These are phyloP conservation scores for Smittium culicis DNA, from an alignment of 371 early-diverging fungal genomes.

Conservation along the genomic window DNA sequence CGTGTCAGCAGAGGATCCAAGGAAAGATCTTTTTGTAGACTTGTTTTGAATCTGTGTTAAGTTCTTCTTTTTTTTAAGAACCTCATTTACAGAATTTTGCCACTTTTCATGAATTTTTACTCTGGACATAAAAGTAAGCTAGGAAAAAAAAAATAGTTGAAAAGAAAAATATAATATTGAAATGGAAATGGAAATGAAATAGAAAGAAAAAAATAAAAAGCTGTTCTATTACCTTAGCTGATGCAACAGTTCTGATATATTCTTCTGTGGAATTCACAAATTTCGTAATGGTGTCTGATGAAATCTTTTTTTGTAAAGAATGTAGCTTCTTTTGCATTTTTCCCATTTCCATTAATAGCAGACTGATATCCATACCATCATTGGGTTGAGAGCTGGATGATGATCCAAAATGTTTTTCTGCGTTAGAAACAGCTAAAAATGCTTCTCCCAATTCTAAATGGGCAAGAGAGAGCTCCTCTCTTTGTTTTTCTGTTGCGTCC, in stretches of 20 bases:
- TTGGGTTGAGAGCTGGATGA: neutral
- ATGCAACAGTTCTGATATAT: slow-evolving; percentile 72
- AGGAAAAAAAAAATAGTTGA: slow-evolving; percentile 11
- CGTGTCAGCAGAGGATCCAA: neutral
- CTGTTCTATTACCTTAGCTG: slow-evolving; percentile 41
- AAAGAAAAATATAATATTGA: too few relatives aligned
- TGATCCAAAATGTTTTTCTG: slow-evolving; percentile 1
- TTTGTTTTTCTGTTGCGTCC: slow-evolving; percentile 63
- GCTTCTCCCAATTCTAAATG: slow-evolving; percentile 73
- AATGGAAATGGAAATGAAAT: too few relatives aligned
- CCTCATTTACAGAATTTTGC: slow-evolving; percentile 51
- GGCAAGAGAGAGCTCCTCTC: slow-evolving; percentile 56
- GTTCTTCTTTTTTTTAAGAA: slow-evolving; percentile 45
- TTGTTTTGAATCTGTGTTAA: slow-evolving; percentile 25
- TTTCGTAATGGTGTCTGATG: slow-evolving; percentile 53
- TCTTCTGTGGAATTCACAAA: slow-evolving; percentile 65
- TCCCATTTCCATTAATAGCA: slow-evolving; percentile 30
- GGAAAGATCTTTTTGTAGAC: neutral
- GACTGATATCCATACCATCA: neutral
- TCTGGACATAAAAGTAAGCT: slow-evolving; percentile 54
- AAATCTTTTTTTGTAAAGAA: slow-evolving; percentile 57
- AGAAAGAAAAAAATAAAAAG: slow-evolving; percentile 2
- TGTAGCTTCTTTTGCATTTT: slow-evolving; percentile 65
- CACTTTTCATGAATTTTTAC: slow-evolving; percentile 52
- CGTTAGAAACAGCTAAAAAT: slow-evolving; percentile 42